Conservation (phyloP, 495 filamentous ascomycete genomes). For the Aspergillus nanangensis region DNA sequence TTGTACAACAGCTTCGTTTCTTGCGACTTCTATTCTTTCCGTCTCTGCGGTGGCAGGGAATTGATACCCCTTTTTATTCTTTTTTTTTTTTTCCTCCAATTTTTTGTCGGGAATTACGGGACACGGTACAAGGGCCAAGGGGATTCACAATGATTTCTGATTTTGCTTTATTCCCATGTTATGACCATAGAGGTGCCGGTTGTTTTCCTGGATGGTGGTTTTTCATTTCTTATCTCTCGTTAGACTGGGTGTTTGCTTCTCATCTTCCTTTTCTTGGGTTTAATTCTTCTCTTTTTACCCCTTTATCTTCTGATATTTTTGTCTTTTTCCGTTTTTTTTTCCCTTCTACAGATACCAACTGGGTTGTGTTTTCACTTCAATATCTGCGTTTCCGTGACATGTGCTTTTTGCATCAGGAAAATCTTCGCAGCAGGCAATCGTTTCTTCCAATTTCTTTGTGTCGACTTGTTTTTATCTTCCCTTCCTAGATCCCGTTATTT, state of each 20-base stretch:
- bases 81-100: conserved; percentile 14
- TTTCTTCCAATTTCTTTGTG: conserved; percentile 10
- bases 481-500: conserved; percentile 7
- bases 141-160: conserved; percentile 22
- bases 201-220: conserved; percentile 31
- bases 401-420: conserved; percentile 7
- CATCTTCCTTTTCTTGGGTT: too few relatives aligned
- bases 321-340: conserved; percentile 29
- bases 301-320: conserved; percentile 40
- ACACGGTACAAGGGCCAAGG: conserved; percentile 22
- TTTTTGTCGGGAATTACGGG: conserved; percentile 20
- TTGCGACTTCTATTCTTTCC: conserved; percentile 18
- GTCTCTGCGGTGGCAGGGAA: conserved; percentile 21
- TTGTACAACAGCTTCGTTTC: conserved; percentile 42
- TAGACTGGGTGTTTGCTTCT: conserved; percentile 17
- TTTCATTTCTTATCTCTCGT: conserved; percentile 21
- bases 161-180: conserved; percentile 23
- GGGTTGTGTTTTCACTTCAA: conserved; percentile 19
- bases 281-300: conserved; percentile 21
- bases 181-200: conserved; percentile 47
- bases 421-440: conserved; percentile 15
- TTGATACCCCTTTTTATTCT: conserved; percentile 30
- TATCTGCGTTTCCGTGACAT: conserved; percentile 18
- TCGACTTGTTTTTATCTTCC: conserved; percentile 13
- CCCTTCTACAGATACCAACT: conserved; percentile 30